phyloP scores from a whole-genome alignment of 2,329 filamentous ascomycete species.

The Bipolaris bicolor region DNA sequence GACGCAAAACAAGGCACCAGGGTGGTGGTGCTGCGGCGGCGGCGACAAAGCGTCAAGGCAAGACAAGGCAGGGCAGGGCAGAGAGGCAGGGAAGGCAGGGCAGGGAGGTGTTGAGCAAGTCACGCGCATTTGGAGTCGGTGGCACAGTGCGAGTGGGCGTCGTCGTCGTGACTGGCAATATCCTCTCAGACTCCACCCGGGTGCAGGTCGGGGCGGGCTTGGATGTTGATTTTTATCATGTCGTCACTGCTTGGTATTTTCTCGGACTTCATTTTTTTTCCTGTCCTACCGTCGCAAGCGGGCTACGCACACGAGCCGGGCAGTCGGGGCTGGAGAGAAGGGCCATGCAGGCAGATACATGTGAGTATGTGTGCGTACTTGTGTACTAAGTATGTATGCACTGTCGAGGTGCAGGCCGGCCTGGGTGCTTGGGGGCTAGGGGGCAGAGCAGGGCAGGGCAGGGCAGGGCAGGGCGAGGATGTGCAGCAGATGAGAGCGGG shows the following conservation, averaged over 20 bases:
- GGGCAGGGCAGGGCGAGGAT: not conserved
- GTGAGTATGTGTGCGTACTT: not conserved
- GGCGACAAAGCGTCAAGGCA: not conserved
- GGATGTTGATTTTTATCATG: not conserved
- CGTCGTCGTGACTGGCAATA: not conserved
- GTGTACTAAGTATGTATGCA: too few species aligned
- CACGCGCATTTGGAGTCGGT: not conserved
- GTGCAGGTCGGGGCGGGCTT: not conserved
- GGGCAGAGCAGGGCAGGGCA: not conserved
- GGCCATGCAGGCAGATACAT: not conserved
- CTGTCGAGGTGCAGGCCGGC: not conserved
- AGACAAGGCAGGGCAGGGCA: not conserved
- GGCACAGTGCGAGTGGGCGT: not conserved
- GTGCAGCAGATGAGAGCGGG: not conserved
- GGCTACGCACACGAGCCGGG: not conserved
- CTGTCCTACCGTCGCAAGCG: not conserved
- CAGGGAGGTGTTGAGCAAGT: not conserved
- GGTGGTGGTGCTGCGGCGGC: not conserved
- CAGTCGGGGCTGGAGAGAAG: not conserved
- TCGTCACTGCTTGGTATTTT: not conserved
- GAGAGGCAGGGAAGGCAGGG: too few species aligned
- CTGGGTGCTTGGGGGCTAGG: not conserved
- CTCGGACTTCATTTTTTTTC: not conserved
- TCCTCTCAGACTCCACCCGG: not conserved
- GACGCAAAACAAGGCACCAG: not conserved